Percentiles rank a stretch among this genome's conserved stretches.
Evolutionary conservation across 352 stramenopile species (phyloP).

Genomic region (Bremia lactucae): DNA sequence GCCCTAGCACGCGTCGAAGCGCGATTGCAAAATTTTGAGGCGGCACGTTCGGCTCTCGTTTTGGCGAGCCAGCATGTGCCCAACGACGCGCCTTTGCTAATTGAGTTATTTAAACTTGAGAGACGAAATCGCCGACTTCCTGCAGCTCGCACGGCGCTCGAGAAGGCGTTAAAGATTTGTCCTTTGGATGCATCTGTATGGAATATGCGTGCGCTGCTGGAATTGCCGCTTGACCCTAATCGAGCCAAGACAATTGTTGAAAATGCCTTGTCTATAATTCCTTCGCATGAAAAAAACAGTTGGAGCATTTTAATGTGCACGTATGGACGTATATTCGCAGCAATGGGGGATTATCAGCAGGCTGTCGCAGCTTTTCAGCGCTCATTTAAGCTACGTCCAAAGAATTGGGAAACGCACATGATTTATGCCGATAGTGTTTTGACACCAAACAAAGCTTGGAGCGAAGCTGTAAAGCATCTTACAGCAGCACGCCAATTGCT

Average conservation of each 20-base stretch:
- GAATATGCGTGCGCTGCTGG: constrained; percentile 74
- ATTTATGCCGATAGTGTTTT: constrained; percentile 76
- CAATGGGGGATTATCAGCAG: constrained; percentile 56
- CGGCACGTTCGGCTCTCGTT: constrained; percentile 50
- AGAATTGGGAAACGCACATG: constrained; percentile 79
- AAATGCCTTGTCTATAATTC: constrained; percentile 49
- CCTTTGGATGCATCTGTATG: constrained; percentile 50
- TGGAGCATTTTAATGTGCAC: constrained; percentile 82
- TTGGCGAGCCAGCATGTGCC: constrained; percentile 57
- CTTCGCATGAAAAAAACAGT: constrained; percentile 72
- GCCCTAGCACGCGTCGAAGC: constrained; percentile 55
- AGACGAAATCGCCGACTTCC: constrained; percentile 52
- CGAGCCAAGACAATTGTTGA: constrained; percentile 69
- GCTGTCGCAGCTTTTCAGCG: constrained; percentile 69
- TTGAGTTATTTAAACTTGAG: constrained; percentile 78
- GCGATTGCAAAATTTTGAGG: constrained; percentile 45
- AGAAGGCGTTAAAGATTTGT: constrained; percentile 71
- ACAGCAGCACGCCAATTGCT: constrained; percentile 50
- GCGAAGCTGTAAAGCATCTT: constrained; percentile 64
- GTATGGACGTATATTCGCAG: constrained; percentile 63
- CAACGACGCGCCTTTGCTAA: constrained; percentile 53
- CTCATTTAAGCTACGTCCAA: constrained; percentile 66
- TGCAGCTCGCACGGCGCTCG: constrained; percentile 44
- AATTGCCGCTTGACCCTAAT: constrained; percentile 52
- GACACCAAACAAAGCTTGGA: constrained; percentile 57